Evolutionary conservation across 2,329 filamentous ascomycete genomes (phyloP), one percentile per base, ranked within the genome.

Genomic region (Microsporum canis): DNA sequence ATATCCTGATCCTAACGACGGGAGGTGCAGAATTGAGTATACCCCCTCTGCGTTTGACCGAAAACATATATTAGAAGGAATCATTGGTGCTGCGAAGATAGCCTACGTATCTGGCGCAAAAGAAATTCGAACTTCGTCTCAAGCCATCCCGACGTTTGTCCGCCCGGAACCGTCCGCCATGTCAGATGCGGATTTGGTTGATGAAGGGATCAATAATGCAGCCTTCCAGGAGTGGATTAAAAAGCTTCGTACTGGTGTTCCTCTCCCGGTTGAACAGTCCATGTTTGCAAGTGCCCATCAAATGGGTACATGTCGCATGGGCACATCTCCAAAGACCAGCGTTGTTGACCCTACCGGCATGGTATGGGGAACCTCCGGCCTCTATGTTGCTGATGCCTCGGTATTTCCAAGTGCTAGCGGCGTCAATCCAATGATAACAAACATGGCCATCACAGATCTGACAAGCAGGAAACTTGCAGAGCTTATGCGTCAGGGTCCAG

Each of bases 51-150:
- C 80, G 23, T 87, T 87, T 68, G 92, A 96, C 74, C 81, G 85
- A 57, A 80, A 81, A 33, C 82, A 91, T 72, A 82, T 87, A 29
- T 72, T 92, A 17, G 84, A 89, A 70, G 90, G 88, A 6, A 68
- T 90, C 5, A 71, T 91, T 57, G 88, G 84, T 1, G 76, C 87
- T 1, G 85, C 87, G 38, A 89, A 91, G 71, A 85, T 96, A 45
- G 83, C 86, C 64, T 92, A 91, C 71, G 82, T 90, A 53, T 80
- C 84, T 45, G 90, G 91, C 29, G 92, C 91, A 0, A 79, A 77
- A n/a, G 89, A 95, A 73, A 91, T 96, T 69, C 83, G 86, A 69
- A 78, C 85, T 0, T 77, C 79, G 2, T 78, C 88, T 23, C 80
- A 83, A 0, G 84, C 83, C 7, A 71, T 89, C 39, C 77, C 80